Conservation (phyloP, 129 eudicot genomes). For the Chrysanthemum lavandulifolium region DNA sequence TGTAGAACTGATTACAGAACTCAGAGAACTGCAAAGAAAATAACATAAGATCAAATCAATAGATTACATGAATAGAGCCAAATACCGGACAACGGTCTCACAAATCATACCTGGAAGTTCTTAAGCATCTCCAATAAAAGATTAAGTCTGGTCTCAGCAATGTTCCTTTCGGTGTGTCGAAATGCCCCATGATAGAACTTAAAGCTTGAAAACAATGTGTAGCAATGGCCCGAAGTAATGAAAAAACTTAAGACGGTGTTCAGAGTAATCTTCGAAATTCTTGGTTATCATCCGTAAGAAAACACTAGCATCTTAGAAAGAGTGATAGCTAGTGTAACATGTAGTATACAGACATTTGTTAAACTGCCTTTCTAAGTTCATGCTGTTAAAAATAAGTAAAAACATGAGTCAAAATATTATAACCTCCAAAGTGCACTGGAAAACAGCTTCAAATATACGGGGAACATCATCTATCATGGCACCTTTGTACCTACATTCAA, state of each 20-base stretch:
- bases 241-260: slow-evolving; percentile 93
- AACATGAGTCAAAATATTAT: slow-evolving; percentile 14
- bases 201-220: slow-evolving; percentile 94
- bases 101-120: slow-evolving; percentile 75
- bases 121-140: slow-evolving; percentile 93
- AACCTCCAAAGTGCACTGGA: slow-evolving; percentile 96
- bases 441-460: slow-evolving; percentile 89
- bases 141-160: slow-evolving; percentile 91
- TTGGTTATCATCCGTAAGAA: slow-evolving; percentile 88
- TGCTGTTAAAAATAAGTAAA: background rate
- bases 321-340: background rate
- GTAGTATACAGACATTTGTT: background rate
- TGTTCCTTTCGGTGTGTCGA: slow-evolving; percentile 94
- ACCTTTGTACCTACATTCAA: slow-evolving; percentile 60
- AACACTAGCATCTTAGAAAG: slow-evolving; percentile 7
- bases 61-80: background rate
- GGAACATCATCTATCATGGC: slow-evolving; percentile 98
- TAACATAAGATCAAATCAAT: background rate
- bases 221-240: slow-evolving; percentile 90
- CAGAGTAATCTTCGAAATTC: slow-evolving; percentile 98
- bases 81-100: background rate
- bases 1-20: slow-evolving; percentile 82
- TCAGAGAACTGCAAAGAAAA: slow-evolving; percentile 63
- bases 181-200: slow-evolving; percentile 96
- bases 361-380: background rate